Conservation (phyloP, 495 filamentous ascomycete genomes). For the Recurvomyces mirabilis region DNA sequence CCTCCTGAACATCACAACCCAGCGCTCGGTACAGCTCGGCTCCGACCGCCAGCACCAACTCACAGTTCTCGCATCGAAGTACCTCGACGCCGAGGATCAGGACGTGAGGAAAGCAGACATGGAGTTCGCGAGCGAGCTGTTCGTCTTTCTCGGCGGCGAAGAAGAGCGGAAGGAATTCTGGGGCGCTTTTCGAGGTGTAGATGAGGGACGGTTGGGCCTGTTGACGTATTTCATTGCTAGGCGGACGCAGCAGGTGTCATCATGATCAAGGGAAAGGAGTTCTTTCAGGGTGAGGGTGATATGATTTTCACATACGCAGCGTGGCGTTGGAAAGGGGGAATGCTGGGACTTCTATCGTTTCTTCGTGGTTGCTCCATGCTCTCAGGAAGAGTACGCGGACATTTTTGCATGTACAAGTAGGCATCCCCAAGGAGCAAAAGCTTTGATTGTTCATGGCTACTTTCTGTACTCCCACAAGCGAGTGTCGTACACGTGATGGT, state of each 20-base stretch:
- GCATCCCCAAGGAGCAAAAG: too few relatives aligned
- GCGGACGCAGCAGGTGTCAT: constrained; percentile 23
- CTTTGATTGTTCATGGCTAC: too few relatives aligned
- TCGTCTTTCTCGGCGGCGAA: constrained; percentile 51
- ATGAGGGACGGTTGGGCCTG: constrained; percentile 32
- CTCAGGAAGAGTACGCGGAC: too few relatives aligned
- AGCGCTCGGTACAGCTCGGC: constrained; percentile 12
- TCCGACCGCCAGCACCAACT: constrained; percentile 30
- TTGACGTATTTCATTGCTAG: constrained; percentile 35
- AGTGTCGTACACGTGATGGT: too few relatives aligned
- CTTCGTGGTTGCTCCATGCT: too few relatives aligned
- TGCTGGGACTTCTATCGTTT: too few relatives aligned
- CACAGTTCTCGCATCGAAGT: constrained; percentile 46
- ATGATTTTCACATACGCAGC: too few relatives aligned
- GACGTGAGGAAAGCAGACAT: constrained; percentile 71
- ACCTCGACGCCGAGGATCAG: constrained; percentile 59
- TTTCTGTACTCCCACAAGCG: too few relatives aligned
- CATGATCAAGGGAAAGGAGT: too few relatives aligned
- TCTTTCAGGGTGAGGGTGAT: too few relatives aligned
- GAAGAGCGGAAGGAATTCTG: constrained; percentile 25
- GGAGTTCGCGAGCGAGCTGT: constrained; percentile 63
- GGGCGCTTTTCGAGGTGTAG: constrained; percentile 29
- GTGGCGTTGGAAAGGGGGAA: too few relatives aligned
- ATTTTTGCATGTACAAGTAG: too few relatives aligned
- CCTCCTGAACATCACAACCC: constrained; percentile 13